Base-by-base conservation (phyloP, 108 stramenopile species). In the Conticribra guillardii region DNA sequence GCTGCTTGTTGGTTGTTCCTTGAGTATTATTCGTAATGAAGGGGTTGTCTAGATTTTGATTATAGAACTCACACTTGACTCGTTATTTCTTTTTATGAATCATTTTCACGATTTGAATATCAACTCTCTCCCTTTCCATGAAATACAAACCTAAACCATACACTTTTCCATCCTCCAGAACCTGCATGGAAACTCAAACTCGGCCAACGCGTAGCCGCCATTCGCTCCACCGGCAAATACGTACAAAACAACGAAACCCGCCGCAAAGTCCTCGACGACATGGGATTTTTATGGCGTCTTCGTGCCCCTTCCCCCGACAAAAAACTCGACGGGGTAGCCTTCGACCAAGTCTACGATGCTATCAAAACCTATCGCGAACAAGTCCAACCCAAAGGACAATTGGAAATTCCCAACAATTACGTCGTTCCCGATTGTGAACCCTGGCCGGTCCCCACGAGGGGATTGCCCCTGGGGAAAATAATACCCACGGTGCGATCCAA, bases 211-310 rank as follows among this genome's bases (percentile, higher is more conserved):
- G 90, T 93, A 28, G 86, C 86, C 15, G 66, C 78, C 22, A 92
- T 96, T 66, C 89, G 92, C 33, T 82, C 86, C 53, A 89, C 86
- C 26, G 91, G 94, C 21, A 84, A 86, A 60, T 96, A 89, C 74
- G 82, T 96, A 17, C 55, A 80, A 47, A 76, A 80, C 57, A 83
- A 88, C 59, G 82, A 85, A 67, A 48, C 60, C 15, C 79, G 95
- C 30, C 79, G 87, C 26, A 61, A 84, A 60, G 67, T 73, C 17
- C 77, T 96, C 58, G 90, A 96, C 23, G 82, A 90, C 51, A 67
- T 93, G 76, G 92, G 92, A 24, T 96, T 96, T 80, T 65, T 90
- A n/a, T 96, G 94, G 94, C 85, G 82, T 61, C 76, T 87, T 37
- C 84, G 91, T 21, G 72, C 80, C 50, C 71, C 78, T n/a, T 71